Evolutionary conservation across 1,284 basidiomycete species (phyloP).

Genomic region (Boletus semigastroideus): DNA sequence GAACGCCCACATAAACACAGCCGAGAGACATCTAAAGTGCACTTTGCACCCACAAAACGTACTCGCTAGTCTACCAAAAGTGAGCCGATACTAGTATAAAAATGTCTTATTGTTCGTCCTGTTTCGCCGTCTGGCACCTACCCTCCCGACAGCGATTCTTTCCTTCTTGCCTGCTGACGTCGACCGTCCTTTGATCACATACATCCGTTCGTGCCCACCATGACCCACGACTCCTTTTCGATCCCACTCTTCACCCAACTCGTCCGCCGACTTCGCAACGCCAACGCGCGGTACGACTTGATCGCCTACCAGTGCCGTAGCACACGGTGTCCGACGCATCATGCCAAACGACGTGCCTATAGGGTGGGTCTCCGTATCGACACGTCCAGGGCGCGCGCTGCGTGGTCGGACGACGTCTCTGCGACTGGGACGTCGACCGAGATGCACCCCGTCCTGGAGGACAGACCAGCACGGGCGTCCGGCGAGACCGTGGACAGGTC

Average conservation of each 20-base stretch:
- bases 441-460: constrained; percentile 44
- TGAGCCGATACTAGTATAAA: constrained; percentile 14
- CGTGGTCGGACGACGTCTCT: constrained; percentile 39
- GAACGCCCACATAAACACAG: constrained; percentile 7
- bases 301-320: constrained; percentile 36
- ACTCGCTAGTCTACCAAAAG: neutral
- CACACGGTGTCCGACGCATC: constrained; percentile 34
- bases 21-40: neutral
- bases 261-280: constrained; percentile 37
- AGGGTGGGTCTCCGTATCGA: constrained; percentile 44
- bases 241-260: constrained; percentile 34
- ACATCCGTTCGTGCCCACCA: constrained; percentile 10
- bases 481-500: neutral
- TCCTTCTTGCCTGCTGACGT: neutral
- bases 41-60: constrained; percentile 12
- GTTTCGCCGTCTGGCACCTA: constrained; percentile 21
- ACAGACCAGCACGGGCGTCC: neutral
- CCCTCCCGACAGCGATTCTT: neutral
- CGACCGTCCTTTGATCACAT: neutral
- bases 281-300: constrained; percentile 40
- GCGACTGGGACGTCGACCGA: constrained; percentile 30
- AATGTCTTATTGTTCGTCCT: neutral
- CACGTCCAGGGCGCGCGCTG: constrained; percentile 37
- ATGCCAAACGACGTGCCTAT: constrained; percentile 45
- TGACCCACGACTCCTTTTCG: constrained; percentile 7